Evolutionary conservation across 257 asterid species (phyloP), one percentile per base, ranked within the genome.

Genomic region (Solanum infundibuliforme): DNA sequence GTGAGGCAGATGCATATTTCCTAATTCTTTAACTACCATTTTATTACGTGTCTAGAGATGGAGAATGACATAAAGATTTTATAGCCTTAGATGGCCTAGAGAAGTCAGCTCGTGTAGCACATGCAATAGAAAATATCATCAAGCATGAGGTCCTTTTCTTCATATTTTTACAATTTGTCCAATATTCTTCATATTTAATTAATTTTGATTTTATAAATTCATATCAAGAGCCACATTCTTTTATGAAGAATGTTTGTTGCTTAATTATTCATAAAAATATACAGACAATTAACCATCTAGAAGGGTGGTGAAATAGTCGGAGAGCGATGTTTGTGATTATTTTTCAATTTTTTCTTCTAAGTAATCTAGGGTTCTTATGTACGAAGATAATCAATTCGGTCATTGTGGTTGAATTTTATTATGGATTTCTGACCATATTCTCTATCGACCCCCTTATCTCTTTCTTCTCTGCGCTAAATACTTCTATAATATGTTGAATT

Each of bases 51-150:
- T 46, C 29, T 12, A 71, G 9, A 5, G 25, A 9, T 31, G 43
- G 83, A 85, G 62, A 35, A 85, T 85, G 87, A 85, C 87, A 65
- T 14, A 8, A 39, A 25, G 12, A 38, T 36, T 38, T 38, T 41
- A 55, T 60, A 84, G 48, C 34, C 21, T 23, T 23, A 46, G 29
- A 3, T 34, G 9, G 31, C 82, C 48, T 20, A 34, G 48, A 52
- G 76, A 62, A 43, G 87, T 85, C 87, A 85, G 38, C 87, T 85
- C 66, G 87, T 38, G 71, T 66, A 31, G 87, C 87, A 85, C 87
- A 66, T 85, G 87, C 35, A 31, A 31, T 55, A 31, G 43, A 83
- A 52, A 83, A 83, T 36, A 58, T 27, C 39, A 48, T 60, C 72
- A 41, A n/a, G 12, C 36, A n/a, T 48, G 29, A 27, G 29, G 29